Evolutionary conservation across 768 basidiomycete species (phyloP).

Genomic region (Boletus tomentosulus): DNA sequence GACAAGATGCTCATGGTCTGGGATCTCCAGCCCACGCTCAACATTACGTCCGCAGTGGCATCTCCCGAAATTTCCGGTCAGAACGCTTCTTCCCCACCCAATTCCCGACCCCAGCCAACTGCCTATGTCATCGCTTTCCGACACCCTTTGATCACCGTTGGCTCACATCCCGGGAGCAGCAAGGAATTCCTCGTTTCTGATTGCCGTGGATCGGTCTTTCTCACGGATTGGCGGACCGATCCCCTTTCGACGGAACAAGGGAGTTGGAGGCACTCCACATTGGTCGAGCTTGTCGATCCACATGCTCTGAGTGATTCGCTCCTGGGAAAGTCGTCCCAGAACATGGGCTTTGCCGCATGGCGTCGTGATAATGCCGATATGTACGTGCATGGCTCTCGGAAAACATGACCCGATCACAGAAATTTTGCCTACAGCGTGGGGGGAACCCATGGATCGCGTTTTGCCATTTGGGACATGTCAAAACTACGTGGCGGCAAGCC

Average conservation of each 20-base stretch:
- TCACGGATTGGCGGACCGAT: constrained; percentile 82
- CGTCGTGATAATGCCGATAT: constrained; percentile 64
- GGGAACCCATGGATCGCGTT: constrained; percentile 66
- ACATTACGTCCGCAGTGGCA: constrained; percentile 38
- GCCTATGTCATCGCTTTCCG: constrained; percentile 73
- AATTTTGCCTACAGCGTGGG: constrained; percentile 51
- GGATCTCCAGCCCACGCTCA: constrained; percentile 65
- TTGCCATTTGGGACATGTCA: constrained; percentile 73
- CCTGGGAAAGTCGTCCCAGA: constrained; percentile 42
- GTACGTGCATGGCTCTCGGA: constrained; percentile 40
- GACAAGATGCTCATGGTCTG: constrained; percentile 85
- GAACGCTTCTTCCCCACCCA: constrained; percentile 27
- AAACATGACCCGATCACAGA: neutral
- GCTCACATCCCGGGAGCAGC: constrained; percentile 65
- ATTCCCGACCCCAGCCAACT: constrained; percentile 60
- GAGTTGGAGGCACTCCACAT: constrained; percentile 56
- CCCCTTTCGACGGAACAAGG: constrained; percentile 49
- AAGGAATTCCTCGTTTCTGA: constrained; percentile 81
- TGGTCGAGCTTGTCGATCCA: constrained; percentile 73
- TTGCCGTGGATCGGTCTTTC: constrained; percentile 64
- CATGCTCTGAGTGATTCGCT: constrained; percentile 51
- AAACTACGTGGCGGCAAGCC: constrained; percentile 74
- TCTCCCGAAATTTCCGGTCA: constrained; percentile 31
- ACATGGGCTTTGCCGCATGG: constrained; percentile 67
- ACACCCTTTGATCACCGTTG: constrained; percentile 65